A percentile compares a stretch with the other conserved stretches of the same genome.
Evolutionary conservation across 306 rosid genomes (phyloP).

Genomic region (Mucuna pruriens): DNA sequence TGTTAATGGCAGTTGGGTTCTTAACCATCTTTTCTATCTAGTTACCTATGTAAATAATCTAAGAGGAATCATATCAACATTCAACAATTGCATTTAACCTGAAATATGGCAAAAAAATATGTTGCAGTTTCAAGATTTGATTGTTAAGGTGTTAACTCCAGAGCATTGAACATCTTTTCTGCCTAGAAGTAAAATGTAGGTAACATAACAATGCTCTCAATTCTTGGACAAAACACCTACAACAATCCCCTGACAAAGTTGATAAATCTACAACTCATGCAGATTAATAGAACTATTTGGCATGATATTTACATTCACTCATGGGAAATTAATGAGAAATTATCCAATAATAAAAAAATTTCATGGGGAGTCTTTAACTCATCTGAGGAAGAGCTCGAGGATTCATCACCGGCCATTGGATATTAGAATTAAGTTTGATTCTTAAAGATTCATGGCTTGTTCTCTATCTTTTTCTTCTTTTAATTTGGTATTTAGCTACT

Average conservation of each 20-base stretch:
- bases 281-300: too few species aligned
- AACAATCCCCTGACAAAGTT: background rate
- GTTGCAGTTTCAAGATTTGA: constrained; percentile 2
- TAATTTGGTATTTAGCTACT: too few species aligned
- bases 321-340: too few species aligned
- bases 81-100: background rate
- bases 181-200: background rate
- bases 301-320: too few species aligned
- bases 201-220: background rate
- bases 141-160: background rate
- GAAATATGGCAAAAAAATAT: background rate
- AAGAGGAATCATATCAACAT: background rate
- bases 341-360: too few species aligned
- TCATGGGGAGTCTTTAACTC: too few species aligned
- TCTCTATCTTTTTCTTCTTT: too few species aligned
- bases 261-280: too few species aligned
- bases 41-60: background rate
- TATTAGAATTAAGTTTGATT: too few species aligned
- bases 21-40: constrained; percentile 3
- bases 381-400: too few species aligned
- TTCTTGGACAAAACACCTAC: background rate
- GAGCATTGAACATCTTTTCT: background rate
- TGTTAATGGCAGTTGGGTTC: background rate
- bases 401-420: too few species aligned
- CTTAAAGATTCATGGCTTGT: too few species aligned